Evolutionary conservation across 2,329 filamentous ascomycete species (phyloP).

Genomic region (Monascus ruber): DNA sequence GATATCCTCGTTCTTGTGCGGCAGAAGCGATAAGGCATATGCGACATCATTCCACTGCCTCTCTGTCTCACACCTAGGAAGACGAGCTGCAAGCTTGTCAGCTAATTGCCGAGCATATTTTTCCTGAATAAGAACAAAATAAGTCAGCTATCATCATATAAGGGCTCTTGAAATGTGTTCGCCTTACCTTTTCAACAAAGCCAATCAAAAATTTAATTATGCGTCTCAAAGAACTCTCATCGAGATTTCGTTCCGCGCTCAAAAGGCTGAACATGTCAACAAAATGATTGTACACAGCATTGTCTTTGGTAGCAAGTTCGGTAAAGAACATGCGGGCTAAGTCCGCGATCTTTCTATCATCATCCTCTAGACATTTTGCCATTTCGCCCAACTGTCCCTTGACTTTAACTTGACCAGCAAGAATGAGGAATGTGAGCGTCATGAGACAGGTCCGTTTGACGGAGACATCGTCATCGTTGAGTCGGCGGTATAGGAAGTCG

Average conservation of each 20-base stretch:
- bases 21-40: conserved; percentile 76
- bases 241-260: conserved; percentile 66
- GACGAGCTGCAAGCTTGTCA: conserved; percentile 78
- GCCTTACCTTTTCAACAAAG: conserved; percentile 86
- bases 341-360: conserved; percentile 88
- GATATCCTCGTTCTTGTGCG: conserved; percentile 51
- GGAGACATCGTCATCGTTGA: conserved; percentile 76
- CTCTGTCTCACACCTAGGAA: conserved; percentile 79
- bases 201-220: conserved; percentile 89
- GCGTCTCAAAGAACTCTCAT: conserved; percentile 73
- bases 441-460: conserved; percentile 97
- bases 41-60: conserved; percentile 96
- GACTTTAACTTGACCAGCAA: conserved; percentile 97
- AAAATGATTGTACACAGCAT: conserved; percentile 98
- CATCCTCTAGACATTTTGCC: conserved; percentile 96
- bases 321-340: conserved; percentile 97
- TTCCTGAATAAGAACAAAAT: conserved; percentile 47
- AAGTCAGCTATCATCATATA: not conserved
- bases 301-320: conserved; percentile 94
- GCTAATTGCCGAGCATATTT: conserved; percentile 93
- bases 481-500: conserved; percentile 86
- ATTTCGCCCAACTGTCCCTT: conserved; percentile 98
- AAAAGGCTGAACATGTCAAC: conserved; percentile 97
- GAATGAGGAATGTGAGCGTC: conserved; percentile 93
- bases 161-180: no score